phyloP scores from a whole-genome alignment of 2,329 filamentous ascomycete species.

The Colletotrichum filicis region DNA sequence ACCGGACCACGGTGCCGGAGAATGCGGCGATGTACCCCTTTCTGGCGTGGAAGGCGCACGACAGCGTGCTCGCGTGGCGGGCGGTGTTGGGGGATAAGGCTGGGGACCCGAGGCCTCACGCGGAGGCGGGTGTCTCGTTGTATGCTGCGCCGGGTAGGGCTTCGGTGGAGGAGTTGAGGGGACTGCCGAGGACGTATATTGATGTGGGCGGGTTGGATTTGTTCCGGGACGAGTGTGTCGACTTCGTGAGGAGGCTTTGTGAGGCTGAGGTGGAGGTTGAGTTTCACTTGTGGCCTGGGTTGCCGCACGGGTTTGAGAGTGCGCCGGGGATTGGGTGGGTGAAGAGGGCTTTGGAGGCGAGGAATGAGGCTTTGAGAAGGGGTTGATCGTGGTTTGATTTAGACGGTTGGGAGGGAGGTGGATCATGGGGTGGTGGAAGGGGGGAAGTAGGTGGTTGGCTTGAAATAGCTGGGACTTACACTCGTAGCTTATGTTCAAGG shows the following conservation, averaged over 20 bases:
- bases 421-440: too few relatives aligned
- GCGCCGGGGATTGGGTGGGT: constrained; percentile 29
- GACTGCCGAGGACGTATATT: constrained; percentile 50
- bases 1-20: constrained; percentile 37
- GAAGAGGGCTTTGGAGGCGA: constrained; percentile 39
- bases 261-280: constrained; percentile 48
- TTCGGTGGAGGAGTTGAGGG: constrained; percentile 34
- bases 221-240: constrained; percentile 48
- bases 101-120: constrained; percentile 2
- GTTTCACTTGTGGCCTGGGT: constrained; percentile 52
- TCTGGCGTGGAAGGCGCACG: constrained; percentile 35
- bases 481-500: too few relatives aligned
- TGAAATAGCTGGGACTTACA: too few relatives aligned
- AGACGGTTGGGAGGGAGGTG: background rate
- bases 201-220: constrained; percentile 52
- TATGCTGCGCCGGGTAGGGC: constrained; percentile 41
- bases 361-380: constrained; percentile 34
- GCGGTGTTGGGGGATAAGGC: constrained; percentile 36
- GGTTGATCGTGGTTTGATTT: background rate
- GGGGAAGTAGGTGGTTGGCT: too few relatives aligned
- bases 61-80: constrained; percentile 40
- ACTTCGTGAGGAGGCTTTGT: constrained; percentile 45
- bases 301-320: constrained; percentile 51
- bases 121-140: constrained; percentile 29
- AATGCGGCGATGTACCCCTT: constrained; percentile 14